Evolutionary conservation across 2,329 filamentous ascomycete species (phyloP), one percentile per base, ranked within the genome.

Genomic region (Colletotrichum tofieldiae): DNA sequence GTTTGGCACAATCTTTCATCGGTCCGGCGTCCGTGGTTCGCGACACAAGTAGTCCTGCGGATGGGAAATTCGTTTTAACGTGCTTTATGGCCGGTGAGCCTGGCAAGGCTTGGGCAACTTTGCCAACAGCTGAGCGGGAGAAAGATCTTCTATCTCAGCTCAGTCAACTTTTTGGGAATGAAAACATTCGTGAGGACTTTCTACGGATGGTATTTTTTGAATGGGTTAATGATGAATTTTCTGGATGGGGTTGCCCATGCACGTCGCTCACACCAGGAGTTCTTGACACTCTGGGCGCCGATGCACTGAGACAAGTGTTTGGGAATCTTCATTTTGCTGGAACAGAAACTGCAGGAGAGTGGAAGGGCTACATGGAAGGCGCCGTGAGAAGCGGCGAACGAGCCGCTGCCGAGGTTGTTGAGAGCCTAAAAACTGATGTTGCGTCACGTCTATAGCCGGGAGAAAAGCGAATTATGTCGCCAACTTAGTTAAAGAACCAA

Each of bases 291-390:
- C 75, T 79, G 0, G 80, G 76, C 2, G 77, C 79, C 0, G 76
- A 81, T 14, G 77, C 76, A 5, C 72, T 86, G 12, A 76, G 82
- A n/a, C 77, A 81, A 39, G 75, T 79, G 0, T 77, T 79, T 59
- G 79, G 83, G 6, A 81, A 85, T 32, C 20, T 72, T 26, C 66
- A 70, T 18, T 90, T 89, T 74, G 86, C 84, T 2, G 88, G 89
- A 0, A 89, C 88, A 0, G 88, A 90, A 79, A 87, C 84, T 1
- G 83, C 84, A 0, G 80, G 76, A 2, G 83, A 86, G 69, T 90
- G 88, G 88, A 87, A 86, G 66, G 88, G 88, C 0, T 90, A 89
- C 75, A 89, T 90, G 86, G 88, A 90, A 72, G 88, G 89, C 1
- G 88, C 88, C 0, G 79, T 90, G 14, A 75, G 84, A 7, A 84